Evolutionary conservation across 1,284 basidiomycete species (phyloP).

Genomic region (Tausonia pullulans): DNA sequence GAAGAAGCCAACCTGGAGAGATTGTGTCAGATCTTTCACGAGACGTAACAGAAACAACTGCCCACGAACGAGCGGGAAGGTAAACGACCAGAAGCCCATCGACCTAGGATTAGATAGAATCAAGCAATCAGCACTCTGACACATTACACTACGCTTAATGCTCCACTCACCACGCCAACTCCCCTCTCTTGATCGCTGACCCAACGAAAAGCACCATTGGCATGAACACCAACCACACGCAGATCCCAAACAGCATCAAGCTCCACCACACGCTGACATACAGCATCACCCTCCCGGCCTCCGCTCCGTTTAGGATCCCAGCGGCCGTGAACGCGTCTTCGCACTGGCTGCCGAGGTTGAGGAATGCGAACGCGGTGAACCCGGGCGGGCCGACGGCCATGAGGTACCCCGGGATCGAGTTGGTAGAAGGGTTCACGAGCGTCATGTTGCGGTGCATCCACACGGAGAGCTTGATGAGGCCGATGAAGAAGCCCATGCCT

Average conservation of each 20-base stretch:
- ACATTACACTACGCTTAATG: too few relatives aligned
- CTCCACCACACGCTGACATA: background rate
- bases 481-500: constrained; percentile 18
- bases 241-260: background rate
- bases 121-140: too few relatives aligned
- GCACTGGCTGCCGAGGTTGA: constrained; percentile 19
- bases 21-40: too few relatives aligned
- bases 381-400: constrained; percentile 20
- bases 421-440: background rate
- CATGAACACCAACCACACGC: background rate
- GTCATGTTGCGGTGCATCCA: constrained; percentile 21
- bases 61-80: background rate
- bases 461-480: background rate
- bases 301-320: constrained; percentile 7
- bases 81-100: constrained; percentile 1
- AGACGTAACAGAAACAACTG: too few relatives aligned
- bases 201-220: background rate
- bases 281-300: background rate
- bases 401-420: background rate
- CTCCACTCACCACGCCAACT: background rate
- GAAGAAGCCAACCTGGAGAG: background rate
- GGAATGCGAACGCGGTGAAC: constrained; percentile 21
- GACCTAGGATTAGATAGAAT: background rate
- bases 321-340: constrained; percentile 12
- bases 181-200: background rate